Conservation (phyloP, 2,329 filamentous ascomycete species). For the Penicillium sp. region DNA sequence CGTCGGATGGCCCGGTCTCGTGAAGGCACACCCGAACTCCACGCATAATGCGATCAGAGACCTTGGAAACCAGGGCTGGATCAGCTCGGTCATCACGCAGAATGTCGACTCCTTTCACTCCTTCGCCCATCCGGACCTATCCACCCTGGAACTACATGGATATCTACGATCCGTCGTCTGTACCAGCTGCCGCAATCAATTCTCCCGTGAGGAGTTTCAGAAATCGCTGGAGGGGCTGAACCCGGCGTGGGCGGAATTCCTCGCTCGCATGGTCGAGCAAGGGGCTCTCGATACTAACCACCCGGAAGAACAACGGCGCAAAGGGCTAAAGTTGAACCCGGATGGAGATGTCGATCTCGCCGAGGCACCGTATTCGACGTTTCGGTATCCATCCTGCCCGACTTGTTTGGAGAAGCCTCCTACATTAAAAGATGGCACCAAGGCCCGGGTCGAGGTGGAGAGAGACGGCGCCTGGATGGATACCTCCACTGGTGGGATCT, state of each 20-base stretch:
- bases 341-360: slow-evolving; percentile 94
- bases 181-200: slow-evolving; percentile 73
- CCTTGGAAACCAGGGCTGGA: slow-evolving; percentile 71
- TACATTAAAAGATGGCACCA: slow-evolving; percentile 57
- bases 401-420: slow-evolving; percentile 72
- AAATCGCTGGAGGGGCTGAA: slow-evolving; percentile 75
- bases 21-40: slow-evolving; percentile 77
- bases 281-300: slow-evolving; percentile 81
- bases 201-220: slow-evolving; percentile 76
- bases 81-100: slow-evolving; percentile 83
- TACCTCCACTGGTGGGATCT: slow-evolving; percentile 71
- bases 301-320: slow-evolving; percentile 67
- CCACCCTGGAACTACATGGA: slow-evolving; percentile 86
- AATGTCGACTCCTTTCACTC: slow-evolving; percentile 96
- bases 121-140: slow-evolving; percentile 71
- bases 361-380: slow-evolving; percentile 83
- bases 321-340: slow-evolving; percentile 81
- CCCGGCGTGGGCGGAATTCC: slow-evolving; percentile 79
- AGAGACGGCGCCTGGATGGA: slow-evolving; percentile 76
- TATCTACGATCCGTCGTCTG: slow-evolving; percentile 83
- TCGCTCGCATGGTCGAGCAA: slow-evolving; percentile 70
- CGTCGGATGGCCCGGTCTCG: slow-evolving; percentile 83
- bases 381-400: slow-evolving; percentile 89
- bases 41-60: slow-evolving; percentile 77
- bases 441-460: slow-evolving; percentile 70